Evolutionary conservation across 2,329 filamentous ascomycete species (phyloP).

Genomic region (Zymoseptoria pseudotritici): DNA sequence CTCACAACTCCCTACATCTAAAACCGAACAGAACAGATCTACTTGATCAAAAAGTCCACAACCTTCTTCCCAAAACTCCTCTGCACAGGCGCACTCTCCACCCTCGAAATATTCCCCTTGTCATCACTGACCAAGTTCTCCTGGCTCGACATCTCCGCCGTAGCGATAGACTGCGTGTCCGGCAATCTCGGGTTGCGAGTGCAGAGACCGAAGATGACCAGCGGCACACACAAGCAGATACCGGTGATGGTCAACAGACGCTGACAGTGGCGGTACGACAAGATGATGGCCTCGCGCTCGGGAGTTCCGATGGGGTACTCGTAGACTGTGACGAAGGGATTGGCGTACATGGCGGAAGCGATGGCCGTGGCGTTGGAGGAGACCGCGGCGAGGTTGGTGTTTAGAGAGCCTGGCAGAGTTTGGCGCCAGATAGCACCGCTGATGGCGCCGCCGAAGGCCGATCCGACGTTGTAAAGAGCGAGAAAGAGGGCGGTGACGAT

Average conservation of each 20-base stretch:
- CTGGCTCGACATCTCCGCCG: slow-evolving; percentile 29
- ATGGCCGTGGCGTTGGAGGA: slow-evolving; percentile 30
- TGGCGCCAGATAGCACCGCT: slow-evolving; percentile 50
- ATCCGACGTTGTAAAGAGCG: slow-evolving; percentile 53
- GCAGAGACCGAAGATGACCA: slow-evolving; percentile 40
- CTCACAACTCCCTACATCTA: neutral
- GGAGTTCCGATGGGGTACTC: slow-evolving; percentile 39
- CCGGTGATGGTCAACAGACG: slow-evolving; percentile 44
- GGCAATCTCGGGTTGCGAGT: slow-evolving; percentile 42
- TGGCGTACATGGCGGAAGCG: slow-evolving; percentile 35
- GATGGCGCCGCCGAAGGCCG: slow-evolving; percentile 51
- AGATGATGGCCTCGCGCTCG: slow-evolving; percentile 37
- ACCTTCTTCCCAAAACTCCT: slow-evolving; percentile 1
- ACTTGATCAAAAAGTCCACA: slow-evolving; percentile 1
- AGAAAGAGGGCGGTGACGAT: slow-evolving; percentile 52
- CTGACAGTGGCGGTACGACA: slow-evolving; percentile 41
- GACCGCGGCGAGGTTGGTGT: slow-evolving; percentile 22
- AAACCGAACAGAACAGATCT: neutral
- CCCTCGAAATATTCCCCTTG: neutral
- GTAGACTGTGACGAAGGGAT: slow-evolving; percentile 34
- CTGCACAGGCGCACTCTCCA: neutral
- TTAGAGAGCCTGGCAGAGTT: slow-evolving; percentile 45
- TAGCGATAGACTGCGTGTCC: slow-evolving; percentile 39
- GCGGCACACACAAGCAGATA: slow-evolving; percentile 40
- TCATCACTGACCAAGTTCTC: neutral